Percentiles rank a stretch among this genome's conserved stretches.
These are phyloP conservation scores for Trichosporon asahii DNA, from an alignment of 1,284 basidiomycete species.

Conservation along the genomic window DNA sequence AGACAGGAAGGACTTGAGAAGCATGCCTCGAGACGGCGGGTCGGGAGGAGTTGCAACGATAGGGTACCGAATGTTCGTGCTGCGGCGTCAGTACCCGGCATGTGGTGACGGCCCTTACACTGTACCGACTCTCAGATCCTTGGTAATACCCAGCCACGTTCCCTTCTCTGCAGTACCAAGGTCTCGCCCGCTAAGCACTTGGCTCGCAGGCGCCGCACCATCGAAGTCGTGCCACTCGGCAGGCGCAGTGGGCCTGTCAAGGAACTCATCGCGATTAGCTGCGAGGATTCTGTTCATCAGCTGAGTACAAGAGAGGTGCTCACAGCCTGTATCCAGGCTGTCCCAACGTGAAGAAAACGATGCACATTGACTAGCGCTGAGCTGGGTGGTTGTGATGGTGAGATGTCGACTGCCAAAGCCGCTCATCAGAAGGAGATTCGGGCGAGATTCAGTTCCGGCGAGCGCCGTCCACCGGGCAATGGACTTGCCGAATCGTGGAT, in stretches of 20 bases:
- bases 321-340: constrained; percentile 47
- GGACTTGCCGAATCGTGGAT: background rate
- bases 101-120: constrained; percentile 36
- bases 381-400: too few relatives aligned
- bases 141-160: constrained; percentile 47
- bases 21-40: constrained; percentile 38
- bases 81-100: constrained; percentile 17
- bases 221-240: constrained; percentile 49
- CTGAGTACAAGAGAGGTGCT: background rate
- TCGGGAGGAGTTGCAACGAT: constrained; percentile 24
- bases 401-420: too few relatives aligned
- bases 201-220: constrained; percentile 1
- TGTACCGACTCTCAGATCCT: constrained; percentile 41
- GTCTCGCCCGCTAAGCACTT: constrained; percentile 41
- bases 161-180: constrained; percentile 33
- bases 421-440: background rate
- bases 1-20: constrained; percentile 38
- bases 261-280: constrained; percentile 49
- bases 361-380: constrained; percentile 34
- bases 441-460: too few relatives aligned
- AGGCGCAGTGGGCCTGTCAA: constrained; percentile 39
- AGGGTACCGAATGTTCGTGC: constrained; percentile 46
- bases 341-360: constrained; percentile 45
- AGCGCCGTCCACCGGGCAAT: background rate
- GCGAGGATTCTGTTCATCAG: constrained; percentile 38